Base-by-base conservation (phyloP, 495 filamentous ascomycete species). In the Cercophora sp. region DNA sequence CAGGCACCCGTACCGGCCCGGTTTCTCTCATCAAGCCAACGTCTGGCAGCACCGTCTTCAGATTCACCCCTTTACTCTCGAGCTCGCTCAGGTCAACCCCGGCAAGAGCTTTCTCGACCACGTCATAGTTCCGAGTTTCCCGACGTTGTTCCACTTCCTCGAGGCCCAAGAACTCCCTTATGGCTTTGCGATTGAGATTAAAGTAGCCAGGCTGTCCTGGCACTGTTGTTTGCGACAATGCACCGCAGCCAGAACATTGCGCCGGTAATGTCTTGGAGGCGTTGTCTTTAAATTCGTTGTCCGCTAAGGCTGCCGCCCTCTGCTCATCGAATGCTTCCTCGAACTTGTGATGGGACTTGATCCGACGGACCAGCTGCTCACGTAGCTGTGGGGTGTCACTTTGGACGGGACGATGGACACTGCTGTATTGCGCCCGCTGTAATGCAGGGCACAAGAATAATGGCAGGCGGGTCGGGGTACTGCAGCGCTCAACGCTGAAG, bases 181-280 rank as follows among this genome's bases (percentile, higher is more conserved):
- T 68, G 35, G 66, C 62, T 58, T 76, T 85, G 60, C 84, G 79
- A 25, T 54, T 70, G 25, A 76, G 56, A 58, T 79, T 71, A 68
- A 88, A 96, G 69, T 83, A 96, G 35, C 93, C 93, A 1, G 91
- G 79, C 58, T 85, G 77, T 27, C 80, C 65, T n/a, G 85, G 76
- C 19, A 83, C 76, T 2, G 82, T 56, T 0, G 78, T 86, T 61
- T 97, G 93, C 42, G 85, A 79, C 51, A 85, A 79, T 25, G 92
- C 94, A 40, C 93, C 93, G 65, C 93, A 99, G 48, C 93, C 93
- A 18, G 87, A 82, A 64, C 93, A 99, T 58, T 79, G 75, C 3
- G 63, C 54, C 1, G 87, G 87, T 3, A 89, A 66, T 29, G 61
- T 48, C 32, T 58, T 64, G 13, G 35, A 34, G 35, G 24, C 48